phyloP scores from a whole-genome alignment of 805 yeast species.

The Barnettozyma sp. region DNA sequence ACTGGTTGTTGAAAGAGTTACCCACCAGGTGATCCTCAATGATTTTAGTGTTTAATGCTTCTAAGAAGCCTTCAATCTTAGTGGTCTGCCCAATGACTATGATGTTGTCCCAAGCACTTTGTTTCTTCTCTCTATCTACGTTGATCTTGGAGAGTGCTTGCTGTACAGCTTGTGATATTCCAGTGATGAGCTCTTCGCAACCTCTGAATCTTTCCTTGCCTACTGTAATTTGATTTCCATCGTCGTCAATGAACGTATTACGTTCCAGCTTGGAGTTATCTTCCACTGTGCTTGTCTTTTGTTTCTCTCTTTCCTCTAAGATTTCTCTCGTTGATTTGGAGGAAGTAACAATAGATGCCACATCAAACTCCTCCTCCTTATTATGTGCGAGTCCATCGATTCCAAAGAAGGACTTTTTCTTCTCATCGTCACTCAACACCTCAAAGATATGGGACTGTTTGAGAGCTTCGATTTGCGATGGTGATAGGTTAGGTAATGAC shows the following conservation, averaged over 20 bases:
- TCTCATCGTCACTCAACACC: conserved; percentile 63
- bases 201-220: conserved; percentile 92
- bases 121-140: conserved; percentile 65
- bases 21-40: conserved; percentile 47
- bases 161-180: conserved; percentile 49
- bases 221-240: conserved; percentile 51
- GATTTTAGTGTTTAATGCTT: conserved; percentile 55
- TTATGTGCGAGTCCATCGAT: conserved; percentile 40
- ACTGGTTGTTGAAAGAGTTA: conserved; percentile 21
- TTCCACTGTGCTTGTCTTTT: conserved; percentile 28
- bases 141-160: conserved; percentile 48
- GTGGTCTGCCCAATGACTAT: conserved; percentile 75
- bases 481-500: conserved; percentile 51
- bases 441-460: conserved; percentile 74
- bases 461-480: conserved; percentile 60
- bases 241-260: conserved; percentile 70
- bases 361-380: conserved; percentile 76
- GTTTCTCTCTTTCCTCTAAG: conserved; percentile 54
- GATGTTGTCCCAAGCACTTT: conserved; percentile 79
- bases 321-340: conserved; percentile 61
- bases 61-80: conserved; percentile 68
- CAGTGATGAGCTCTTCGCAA: conserved; percentile 48
- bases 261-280: conserved; percentile 65
- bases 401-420: conserved; percentile 55
- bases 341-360: conserved; percentile 81